These are phyloP conservation scores for Plasmodium sp. DNA, from an alignment of 169 alveolate species.

Conservation along the genomic window DNA sequence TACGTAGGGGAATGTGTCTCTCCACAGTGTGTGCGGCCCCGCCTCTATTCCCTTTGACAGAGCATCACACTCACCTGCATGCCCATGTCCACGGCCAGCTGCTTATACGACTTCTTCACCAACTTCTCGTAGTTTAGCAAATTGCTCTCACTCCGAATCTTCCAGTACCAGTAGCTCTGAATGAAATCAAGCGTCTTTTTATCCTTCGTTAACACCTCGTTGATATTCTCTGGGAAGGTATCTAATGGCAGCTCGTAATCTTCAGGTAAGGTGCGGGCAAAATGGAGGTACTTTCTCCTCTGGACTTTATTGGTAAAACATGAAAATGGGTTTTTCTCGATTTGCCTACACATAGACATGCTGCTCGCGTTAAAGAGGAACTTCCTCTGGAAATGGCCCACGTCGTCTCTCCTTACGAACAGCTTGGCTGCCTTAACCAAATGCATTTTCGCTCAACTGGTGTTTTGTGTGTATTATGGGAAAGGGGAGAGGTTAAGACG, in stretches of 20 bases:
- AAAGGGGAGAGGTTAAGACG: not conserved
- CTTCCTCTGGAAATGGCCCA: not conserved
- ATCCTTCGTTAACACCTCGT: slow-evolving; percentile 84
- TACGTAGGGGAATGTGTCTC: not conserved
- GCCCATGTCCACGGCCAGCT: slow-evolving; percentile 91
- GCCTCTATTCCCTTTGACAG: not conserved
- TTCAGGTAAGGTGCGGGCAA: slow-evolving; percentile 86
- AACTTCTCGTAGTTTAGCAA: slow-evolving; percentile 85
- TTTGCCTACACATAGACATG: not conserved
- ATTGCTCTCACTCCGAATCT: slow-evolving; percentile 87
- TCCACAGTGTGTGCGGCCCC: not conserved
- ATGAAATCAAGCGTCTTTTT: slow-evolving; percentile 87
- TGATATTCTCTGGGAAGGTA: slow-evolving; percentile 91
- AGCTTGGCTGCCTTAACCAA: not conserved
- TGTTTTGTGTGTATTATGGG: not conserved
- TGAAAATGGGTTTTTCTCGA: not conserved
- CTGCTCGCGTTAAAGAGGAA: not conserved
- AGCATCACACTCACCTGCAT: slow-evolving; percentile 74
- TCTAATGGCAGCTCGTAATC: slow-evolving; percentile 90
- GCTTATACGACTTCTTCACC: slow-evolving; percentile 88
- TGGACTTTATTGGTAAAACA: not conserved
- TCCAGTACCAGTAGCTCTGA: slow-evolving; percentile 91
- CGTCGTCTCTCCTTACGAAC: not conserved
- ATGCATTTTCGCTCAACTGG: slow-evolving; percentile 1
- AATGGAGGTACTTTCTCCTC: slow-evolving; percentile 84